Conservation (phyloP, 768 basidiomycete genomes). For the Pisolithus microcarpus region DNA sequence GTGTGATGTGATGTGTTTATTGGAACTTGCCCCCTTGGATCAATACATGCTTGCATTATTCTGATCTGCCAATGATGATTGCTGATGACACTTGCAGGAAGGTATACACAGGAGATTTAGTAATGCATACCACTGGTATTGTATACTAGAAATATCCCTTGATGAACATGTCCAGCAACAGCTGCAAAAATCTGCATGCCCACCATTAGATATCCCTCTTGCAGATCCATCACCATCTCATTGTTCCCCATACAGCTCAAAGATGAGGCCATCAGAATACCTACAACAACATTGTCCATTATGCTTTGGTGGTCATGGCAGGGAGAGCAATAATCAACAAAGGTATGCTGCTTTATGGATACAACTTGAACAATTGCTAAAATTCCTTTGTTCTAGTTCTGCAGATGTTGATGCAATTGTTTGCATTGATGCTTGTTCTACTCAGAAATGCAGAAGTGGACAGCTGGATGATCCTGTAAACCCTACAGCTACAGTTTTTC, state of each 20-base stretch:
- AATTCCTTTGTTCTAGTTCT: background rate
- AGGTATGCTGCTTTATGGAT: constrained; percentile 1
- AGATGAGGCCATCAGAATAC: constrained; percentile 12
- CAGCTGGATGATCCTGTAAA: constrained; percentile 6
- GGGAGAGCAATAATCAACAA: background rate
- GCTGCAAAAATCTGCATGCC: background rate
- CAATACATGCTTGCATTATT: no score
- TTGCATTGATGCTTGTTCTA: constrained; percentile 30
- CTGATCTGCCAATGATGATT: background rate
- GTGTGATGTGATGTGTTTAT: no score
- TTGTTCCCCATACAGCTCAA: background rate
- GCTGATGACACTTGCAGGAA: constrained; percentile 11
- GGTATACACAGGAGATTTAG: constrained; percentile 17
- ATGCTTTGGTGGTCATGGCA: constrained; percentile 16
- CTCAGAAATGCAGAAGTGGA: constrained; percentile 23
- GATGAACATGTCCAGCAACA: constrained; percentile 3
- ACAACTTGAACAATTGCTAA: background rate
- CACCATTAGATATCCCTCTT: no score
- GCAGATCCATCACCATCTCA: background rate
- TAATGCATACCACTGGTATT: constrained; percentile 24
- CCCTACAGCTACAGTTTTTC: constrained; percentile 13
- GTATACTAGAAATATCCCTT: constrained; percentile 9
- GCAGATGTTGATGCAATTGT: constrained; percentile 22
- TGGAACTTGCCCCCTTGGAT: no score
- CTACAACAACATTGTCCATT: constrained; percentile 18